phyloP scores from a whole-genome alignment of 352 stramenopile genomes.

The Phytophthora tubulina region DNA sequence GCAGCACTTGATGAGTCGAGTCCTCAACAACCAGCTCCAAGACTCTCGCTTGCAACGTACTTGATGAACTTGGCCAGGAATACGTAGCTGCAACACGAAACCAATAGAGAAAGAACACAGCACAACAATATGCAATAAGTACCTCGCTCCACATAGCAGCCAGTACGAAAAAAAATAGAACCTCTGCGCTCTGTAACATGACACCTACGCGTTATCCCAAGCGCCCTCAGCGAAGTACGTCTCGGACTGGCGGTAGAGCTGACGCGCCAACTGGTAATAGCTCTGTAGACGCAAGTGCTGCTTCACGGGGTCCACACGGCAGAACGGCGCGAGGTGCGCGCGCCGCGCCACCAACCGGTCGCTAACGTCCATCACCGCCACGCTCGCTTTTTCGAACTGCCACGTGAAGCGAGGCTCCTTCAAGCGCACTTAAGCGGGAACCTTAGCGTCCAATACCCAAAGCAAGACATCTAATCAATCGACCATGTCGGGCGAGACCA shows the following conservation, averaged over 20 bases:
- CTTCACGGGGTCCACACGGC: slow-evolving; percentile 69
- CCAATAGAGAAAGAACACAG: not conserved
- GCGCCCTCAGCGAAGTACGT: slow-evolving; percentile 65
- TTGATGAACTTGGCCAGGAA: slow-evolving; percentile 87
- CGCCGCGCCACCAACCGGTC: slow-evolving; percentile 72
- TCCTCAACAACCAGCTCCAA: slow-evolving; percentile 3
- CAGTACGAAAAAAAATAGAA: slow-evolving; percentile 46
- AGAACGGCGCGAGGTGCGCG: slow-evolving; percentile 66
- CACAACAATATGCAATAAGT: slow-evolving; percentile 9
- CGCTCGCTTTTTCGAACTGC: slow-evolving; percentile 40
- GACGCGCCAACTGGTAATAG: slow-evolving; percentile 78
- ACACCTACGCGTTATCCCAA: slow-evolving; percentile 80
- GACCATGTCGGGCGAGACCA: slow-evolving; percentile 33
- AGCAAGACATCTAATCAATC: slow-evolving; percentile 16
- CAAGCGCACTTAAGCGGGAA: slow-evolving; percentile 42
- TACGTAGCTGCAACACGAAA: slow-evolving; percentile 64
- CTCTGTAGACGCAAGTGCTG: slow-evolving; percentile 69
- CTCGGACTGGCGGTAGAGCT: slow-evolving; percentile 82
- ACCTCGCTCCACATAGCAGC: not conserved
- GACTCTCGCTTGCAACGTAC: slow-evolving; percentile 43
- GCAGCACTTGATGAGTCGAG: slow-evolving; percentile 9
- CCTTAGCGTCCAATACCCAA: not conserved
- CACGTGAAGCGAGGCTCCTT: slow-evolving; percentile 25
- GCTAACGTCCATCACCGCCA: slow-evolving; percentile 42
- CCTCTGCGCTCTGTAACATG: slow-evolving; percentile 14